Percentiles rank a stretch among this genome's conserved stretches.
Conservation (phyloP, 108 stramenopile species). For the Bacterosira constricta region DNA sequence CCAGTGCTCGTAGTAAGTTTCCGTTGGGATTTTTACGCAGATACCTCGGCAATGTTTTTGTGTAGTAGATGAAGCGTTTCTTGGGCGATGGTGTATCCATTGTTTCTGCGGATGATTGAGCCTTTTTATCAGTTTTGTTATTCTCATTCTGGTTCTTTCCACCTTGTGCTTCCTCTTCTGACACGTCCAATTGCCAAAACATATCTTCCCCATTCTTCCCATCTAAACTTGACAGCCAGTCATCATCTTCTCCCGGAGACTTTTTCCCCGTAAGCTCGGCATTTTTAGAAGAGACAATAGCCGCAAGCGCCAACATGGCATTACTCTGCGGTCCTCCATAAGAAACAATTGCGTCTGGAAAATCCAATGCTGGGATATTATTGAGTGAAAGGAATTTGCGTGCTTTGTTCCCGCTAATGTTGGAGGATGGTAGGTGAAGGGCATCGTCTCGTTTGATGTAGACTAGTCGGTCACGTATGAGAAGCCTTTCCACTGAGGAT, state of each 20-base stretch:
- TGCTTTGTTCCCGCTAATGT: conserved; percentile 86
- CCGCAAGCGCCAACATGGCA: conserved; percentile 93
- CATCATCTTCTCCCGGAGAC: background rate
- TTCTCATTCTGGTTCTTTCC: background rate
- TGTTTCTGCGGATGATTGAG: background rate
- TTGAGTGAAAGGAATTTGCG: conserved; percentile 77
- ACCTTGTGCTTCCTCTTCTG: conserved; percentile 19
- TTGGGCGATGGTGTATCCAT: too few species aligned
- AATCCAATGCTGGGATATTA: conserved; percentile 51
- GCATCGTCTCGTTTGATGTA: conserved; percentile 82
- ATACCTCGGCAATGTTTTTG: conserved; percentile 87
- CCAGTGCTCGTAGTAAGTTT: conserved; percentile 78
- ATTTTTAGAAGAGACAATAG: conserved; percentile 78
- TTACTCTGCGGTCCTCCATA: conserved; percentile 94
- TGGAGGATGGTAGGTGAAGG: conserved; percentile 62
- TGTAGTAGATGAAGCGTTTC: conserved; percentile 87
- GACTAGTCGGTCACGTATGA: conserved; percentile 63
- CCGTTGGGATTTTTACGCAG: conserved; percentile 82
- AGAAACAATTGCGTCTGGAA: conserved; percentile 79
- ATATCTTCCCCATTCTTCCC: conserved; percentile 3
- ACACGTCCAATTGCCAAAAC: conserved; percentile 28
- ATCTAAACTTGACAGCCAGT: background rate
- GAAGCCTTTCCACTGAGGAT: conserved; percentile 66
- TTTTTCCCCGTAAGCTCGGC: conserved; percentile 6
- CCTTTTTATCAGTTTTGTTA: background rate